Evolutionary conservation across 2,329 filamentous ascomycete species (phyloP).

Genomic region (Colletotrichum salicis): DNA sequence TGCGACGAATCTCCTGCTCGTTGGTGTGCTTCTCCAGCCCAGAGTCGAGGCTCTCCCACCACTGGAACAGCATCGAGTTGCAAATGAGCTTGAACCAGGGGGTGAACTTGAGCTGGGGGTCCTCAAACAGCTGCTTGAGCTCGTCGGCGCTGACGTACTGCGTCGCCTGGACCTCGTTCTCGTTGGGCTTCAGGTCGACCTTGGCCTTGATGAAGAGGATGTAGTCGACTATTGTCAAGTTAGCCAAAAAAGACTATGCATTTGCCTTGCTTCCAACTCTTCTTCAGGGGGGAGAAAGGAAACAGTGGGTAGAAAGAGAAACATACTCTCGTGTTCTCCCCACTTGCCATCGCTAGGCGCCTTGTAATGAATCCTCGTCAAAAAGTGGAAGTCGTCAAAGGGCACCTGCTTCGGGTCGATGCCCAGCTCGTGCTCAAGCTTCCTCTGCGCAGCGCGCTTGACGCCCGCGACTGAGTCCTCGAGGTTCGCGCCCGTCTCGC

Average conservation of each 20-base stretch:
- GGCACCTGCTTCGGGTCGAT: slow-evolving; percentile 91
- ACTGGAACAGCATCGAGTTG: slow-evolving; percentile 96
- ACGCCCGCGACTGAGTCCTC: slow-evolving; percentile 84
- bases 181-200: slow-evolving; percentile 83
- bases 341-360: slow-evolving; percentile 96
- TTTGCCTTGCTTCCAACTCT: neutral
- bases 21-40: slow-evolving; percentile 87
- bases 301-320: neutral
- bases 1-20: slow-evolving; percentile 88
- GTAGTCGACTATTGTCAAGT: slow-evolving; percentile 79
- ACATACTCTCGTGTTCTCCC: slow-evolving; percentile 97
- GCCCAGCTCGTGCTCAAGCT: slow-evolving; percentile 93
- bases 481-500: slow-evolving; percentile 87
- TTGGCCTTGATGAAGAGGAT: slow-evolving; percentile 98
- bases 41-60: slow-evolving; percentile 88
- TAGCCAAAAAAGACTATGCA: slow-evolving; percentile 18
- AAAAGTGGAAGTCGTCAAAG: slow-evolving; percentile 88
- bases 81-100: slow-evolving; percentile 99
- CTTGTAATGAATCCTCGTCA: slow-evolving; percentile 98
- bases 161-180: slow-evolving; percentile 88
- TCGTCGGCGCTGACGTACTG: slow-evolving; percentile 85
- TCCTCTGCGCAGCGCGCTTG: slow-evolving; percentile 91
- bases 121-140: slow-evolving; percentile 85
- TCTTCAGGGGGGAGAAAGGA: neutral
- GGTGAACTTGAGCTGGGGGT: slow-evolving; percentile 85